A percentile compares a stretch with the other conserved stretches of the same genome.
phyloP scores from a whole-genome alignment of 495 filamentous ascomycete genomes.

The Daldinia concentrica region DNA sequence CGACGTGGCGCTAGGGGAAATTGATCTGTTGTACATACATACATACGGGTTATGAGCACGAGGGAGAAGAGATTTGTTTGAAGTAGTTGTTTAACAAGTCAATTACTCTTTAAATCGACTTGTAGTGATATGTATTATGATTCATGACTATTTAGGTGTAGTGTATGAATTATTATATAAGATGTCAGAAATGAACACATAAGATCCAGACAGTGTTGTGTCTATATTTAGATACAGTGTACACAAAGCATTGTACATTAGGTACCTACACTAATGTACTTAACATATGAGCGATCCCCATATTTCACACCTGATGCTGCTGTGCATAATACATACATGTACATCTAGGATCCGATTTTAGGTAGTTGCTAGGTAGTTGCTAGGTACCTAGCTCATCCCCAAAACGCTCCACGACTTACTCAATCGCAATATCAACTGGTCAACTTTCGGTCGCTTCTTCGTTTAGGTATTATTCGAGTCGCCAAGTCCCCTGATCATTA shows the following conservation, averaged over 20 bases:
- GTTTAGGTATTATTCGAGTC: slow-evolving; percentile 14
- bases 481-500: slow-evolving; percentile 25
- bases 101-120: neutral
- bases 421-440: slow-evolving; percentile 1
- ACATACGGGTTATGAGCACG: neutral
- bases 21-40: neutral
- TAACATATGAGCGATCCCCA: neutral
- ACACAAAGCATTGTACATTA: slow-evolving; percentile 1
- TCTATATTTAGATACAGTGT: neutral
- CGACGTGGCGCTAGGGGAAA: neutral
- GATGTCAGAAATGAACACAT: slow-evolving; percentile 3
- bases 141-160: neutral
- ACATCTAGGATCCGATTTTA: slow-evolving; percentile 17
- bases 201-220: neutral
- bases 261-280: neutral
- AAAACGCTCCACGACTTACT: slow-evolving; percentile 3
- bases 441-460: slow-evolving; percentile 5
- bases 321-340: slow-evolving; percentile 26
- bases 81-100: neutral
- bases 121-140: neutral
- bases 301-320: slow-evolving; percentile 20
- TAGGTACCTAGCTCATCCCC: neutral
- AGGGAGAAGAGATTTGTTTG: neutral
- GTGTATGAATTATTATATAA: neutral
- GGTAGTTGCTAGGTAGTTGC: slow-evolving; percentile 6